Conservation (phyloP, 192 early-diverging fungal species). For the Geranomyces michiganensis region DNA sequence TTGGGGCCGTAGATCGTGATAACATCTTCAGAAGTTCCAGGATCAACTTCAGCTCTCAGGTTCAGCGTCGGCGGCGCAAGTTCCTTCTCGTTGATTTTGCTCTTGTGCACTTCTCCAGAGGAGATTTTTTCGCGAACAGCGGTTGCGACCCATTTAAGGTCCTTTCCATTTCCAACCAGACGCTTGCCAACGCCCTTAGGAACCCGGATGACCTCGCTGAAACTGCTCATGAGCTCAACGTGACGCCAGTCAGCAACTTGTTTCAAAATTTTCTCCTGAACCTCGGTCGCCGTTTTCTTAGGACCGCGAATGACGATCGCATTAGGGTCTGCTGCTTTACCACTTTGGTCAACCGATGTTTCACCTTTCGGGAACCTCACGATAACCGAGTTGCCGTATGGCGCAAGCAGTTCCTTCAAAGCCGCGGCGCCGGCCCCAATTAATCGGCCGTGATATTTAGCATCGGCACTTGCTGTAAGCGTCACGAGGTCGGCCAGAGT, state of each 20-base stretch:
- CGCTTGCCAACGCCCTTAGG: conserved; percentile 46
- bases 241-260: conserved; percentile 72
- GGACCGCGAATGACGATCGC: conserved; percentile 81
- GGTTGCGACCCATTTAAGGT: conserved; percentile 46
- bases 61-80: conserved; percentile 26
- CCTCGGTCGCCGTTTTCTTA: conserved; percentile 73
- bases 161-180: conserved; percentile 31
- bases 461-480: conserved; percentile 63
- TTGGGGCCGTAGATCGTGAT: conserved; percentile 56
- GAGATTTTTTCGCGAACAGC: conserved; percentile 46
- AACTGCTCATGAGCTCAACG: conserved; percentile 57
- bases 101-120: conserved; percentile 32
- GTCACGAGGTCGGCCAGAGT: conserved; percentile 69
- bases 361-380: conserved; percentile 70
- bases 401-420: conserved; percentile 70
- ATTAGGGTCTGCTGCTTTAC: conserved; percentile 11
- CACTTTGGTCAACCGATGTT: conserved; percentile 34
- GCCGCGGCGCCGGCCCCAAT: conserved; percentile 76
- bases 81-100: conserved; percentile 33
- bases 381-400: conserved; percentile 63
- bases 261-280: conserved; percentile 66
- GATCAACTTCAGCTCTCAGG: conserved; percentile 39
- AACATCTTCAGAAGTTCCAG: conserved; percentile 33
- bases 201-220: conserved; percentile 47
- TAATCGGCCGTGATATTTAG: conserved; percentile 75